Evolutionary conservation across 768 basidiomycete genomes (phyloP), one percentile per base, ranked within the genome.

Genomic region (Agrocybe praecox): DNA sequence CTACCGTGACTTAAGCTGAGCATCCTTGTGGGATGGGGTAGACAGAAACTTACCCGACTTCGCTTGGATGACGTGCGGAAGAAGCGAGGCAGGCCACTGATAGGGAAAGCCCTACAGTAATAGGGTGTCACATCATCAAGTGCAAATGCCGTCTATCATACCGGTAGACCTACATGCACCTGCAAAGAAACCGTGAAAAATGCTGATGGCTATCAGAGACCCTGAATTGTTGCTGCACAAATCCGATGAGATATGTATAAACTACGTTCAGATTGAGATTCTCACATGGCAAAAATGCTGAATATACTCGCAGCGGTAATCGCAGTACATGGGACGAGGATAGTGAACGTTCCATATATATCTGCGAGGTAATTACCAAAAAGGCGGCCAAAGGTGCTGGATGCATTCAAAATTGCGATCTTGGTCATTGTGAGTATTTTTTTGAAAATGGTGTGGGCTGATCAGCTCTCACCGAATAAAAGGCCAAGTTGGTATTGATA

Each of bases 401-500:
- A 14, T 14, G 14, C 36, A n/a, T 40, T 40, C 6, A 40, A 6
- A 4, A 40, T 40, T 40, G 36, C 36, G 14, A 40, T 15, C 36
- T 14, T 4, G 3, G 6, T 6, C 12, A 40, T 14, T 40, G n/a
- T n/a, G n/a, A 15, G 33, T 15, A 15, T 8, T 34, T 7, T 7
- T 8, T 7, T n/a, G n/a, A n/a, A n/a, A n/a, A n/a, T n/a, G n/a
- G n/a, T n/a, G n/a, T n/a, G n/a, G n/a, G n/a, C n/a, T n/a, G n/a
- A 34, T 8, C 8, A 34, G 15, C 7, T 6, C 36, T 40, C 4
- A 40, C 36, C 3, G 36, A 40, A 12, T 40, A 40, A 14, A 40
- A 40, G 1, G 79, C 79, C 1, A 82, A 61, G 24, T 65, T 70
- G 0, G 68, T 53, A 52, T 76, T 64, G 18, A 82, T 71, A 18